These are phyloP conservation scores for Penicillium nucicola DNA, from an alignment of 495 filamentous ascomycete species.

Conservation along the genomic window DNA sequence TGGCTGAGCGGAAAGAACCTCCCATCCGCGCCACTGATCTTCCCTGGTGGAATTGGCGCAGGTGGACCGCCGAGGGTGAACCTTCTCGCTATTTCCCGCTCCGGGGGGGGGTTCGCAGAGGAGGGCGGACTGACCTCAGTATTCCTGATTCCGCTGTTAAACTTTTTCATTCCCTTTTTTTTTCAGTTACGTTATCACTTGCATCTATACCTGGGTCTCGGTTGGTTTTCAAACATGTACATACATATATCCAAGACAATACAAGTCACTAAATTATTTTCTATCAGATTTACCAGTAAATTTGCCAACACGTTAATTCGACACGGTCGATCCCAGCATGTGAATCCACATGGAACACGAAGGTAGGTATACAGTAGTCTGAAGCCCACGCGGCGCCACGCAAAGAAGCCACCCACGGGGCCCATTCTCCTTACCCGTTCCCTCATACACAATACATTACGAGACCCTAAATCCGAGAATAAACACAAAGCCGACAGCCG, in stretches of 20 bases:
- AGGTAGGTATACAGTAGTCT: no score
- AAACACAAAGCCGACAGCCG: neutral
- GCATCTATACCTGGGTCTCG: neutral
- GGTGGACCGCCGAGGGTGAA: conserved; percentile 24
- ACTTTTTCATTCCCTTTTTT: conserved; percentile 2
- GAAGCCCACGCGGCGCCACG: no score
- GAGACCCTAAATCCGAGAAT: neutral
- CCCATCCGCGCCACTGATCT: neutral
- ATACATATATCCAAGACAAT: no score
- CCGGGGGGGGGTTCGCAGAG: conserved; percentile 16
- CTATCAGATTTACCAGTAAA: no score
- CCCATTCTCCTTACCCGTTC: no score
- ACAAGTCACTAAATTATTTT: no score
- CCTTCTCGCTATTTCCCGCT: conserved; percentile 30
- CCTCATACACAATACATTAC: neutral
- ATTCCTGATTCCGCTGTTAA: neutral
- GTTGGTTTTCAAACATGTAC: no score
- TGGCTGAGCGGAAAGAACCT: conserved; percentile 15
- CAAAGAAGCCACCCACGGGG: no score
- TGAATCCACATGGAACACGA: no score
- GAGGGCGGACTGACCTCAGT: conserved; percentile 6
- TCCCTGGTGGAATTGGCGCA: conserved; percentile 39
- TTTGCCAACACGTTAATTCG: no score
- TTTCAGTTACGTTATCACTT: conserved; percentile 2
- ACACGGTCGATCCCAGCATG: no score